phyloP scores from a whole-genome alignment of 345 rosid genomes.

The Odontarrhena argentea region DNA sequence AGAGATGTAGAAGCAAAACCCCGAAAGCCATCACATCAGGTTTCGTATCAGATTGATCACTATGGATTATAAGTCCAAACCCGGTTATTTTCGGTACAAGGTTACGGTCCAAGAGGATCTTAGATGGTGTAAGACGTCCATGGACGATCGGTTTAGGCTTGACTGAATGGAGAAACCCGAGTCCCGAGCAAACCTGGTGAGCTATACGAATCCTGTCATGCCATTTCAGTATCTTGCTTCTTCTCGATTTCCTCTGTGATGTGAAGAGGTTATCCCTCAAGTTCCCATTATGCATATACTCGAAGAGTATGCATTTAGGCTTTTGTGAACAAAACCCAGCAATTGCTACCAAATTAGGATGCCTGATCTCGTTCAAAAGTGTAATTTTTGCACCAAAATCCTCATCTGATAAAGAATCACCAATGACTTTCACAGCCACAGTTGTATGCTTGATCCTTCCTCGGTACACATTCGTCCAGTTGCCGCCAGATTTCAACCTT shows the following conservation, averaged over 20 bases:
- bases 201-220: conserved; percentile 66
- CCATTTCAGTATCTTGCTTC: conserved; percentile 53
- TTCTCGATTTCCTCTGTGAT: conserved; percentile 40
- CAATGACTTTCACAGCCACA: conserved; percentile 61
- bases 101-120: conserved; percentile 70
- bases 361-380: conserved; percentile 52
- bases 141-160: conserved; percentile 60
- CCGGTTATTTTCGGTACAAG: conserved; percentile 61
- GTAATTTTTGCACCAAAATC: conserved; percentile 59
- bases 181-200: conserved; percentile 54
- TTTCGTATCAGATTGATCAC: conserved; percentile 33
- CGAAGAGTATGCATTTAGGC: conserved; percentile 59
- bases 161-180: conserved; percentile 61
- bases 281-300: conserved; percentile 80
- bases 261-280: conserved; percentile 56
- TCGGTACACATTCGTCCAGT: conserved; percentile 62
- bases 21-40: conserved; percentile 67
- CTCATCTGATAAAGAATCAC: conserved; percentile 43
- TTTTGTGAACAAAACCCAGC: conserved; percentile 60
- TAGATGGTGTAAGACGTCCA: conserved; percentile 54
- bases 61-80: conserved; percentile 21
- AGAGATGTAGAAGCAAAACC: conserved; percentile 54
- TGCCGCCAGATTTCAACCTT: conserved; percentile 65
- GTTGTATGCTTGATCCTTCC: conserved; percentile 60
- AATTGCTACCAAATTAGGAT: conserved; percentile 68